These are phyloP conservation scores for Eudorina sp. DNA, from an alignment of 139 green algal genomes.

Conservation along the genomic window DNA sequence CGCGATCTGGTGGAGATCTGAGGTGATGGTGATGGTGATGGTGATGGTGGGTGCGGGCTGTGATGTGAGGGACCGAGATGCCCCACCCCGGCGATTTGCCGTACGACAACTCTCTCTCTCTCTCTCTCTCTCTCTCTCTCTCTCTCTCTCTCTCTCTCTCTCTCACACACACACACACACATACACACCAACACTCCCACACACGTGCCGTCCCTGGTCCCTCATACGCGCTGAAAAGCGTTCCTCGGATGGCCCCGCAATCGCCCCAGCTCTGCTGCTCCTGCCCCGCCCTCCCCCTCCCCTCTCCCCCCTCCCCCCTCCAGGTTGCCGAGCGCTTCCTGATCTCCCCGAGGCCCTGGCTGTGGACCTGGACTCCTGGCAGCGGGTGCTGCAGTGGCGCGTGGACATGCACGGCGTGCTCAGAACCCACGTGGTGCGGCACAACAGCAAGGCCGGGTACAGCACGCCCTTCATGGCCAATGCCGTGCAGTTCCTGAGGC, in stretches of 20 bases:
- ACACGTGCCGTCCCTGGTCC: no score
- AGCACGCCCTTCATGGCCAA: conserved; percentile 40
- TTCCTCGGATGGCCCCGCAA: no score
- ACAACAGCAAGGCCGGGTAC: conserved; percentile 38
- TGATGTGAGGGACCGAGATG: no score
- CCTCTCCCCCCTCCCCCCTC: neutral
- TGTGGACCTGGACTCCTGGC: conserved; percentile 14
- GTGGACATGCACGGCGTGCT: conserved; percentile 53
- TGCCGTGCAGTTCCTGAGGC: conserved; percentile 14
- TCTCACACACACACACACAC: neutral
- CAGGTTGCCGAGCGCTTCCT: conserved; percentile 45
- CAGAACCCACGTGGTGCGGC: neutral
- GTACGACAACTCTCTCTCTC: no score
- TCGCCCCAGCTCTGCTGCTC: neutral
- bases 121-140: no score
- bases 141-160: no score
- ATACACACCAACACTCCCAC: neutral
- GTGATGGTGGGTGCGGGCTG: no score
- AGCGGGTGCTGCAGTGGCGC: neutral
- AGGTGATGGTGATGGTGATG: no score
- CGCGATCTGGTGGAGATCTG: no score
- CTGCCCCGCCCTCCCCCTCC: neutral
- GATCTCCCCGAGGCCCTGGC: conserved; percentile 23
- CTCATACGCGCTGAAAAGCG: no score
- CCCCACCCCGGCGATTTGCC: no score